Evolutionary conservation across 2,329 filamentous ascomycete genomes (phyloP).

Genomic region (Aspergillus quadricinctus): DNA sequence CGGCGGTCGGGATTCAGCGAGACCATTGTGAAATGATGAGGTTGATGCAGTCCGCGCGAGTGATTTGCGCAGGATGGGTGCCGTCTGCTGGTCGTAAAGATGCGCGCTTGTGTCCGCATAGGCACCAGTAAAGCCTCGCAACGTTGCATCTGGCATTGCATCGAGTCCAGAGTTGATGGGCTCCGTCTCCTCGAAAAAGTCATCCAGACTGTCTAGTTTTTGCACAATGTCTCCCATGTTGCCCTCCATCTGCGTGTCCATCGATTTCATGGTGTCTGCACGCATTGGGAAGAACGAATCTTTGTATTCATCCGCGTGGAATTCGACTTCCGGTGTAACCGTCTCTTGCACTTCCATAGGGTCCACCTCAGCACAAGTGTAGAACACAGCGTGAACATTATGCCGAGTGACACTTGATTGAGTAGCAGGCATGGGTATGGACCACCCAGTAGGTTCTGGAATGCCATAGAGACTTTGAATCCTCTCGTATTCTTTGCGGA

Average conservation of each 20-base stretch:
- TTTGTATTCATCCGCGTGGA: constrained; percentile 82
- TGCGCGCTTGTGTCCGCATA: constrained; percentile 71
- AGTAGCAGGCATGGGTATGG: constrained; percentile 84
- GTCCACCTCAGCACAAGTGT: constrained; percentile 73
- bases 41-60: constrained; percentile 66
- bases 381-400: constrained; percentile 95
- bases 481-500: constrained; percentile 90
- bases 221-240: constrained; percentile 79
- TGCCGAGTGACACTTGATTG: constrained; percentile 81
- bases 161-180: constrained; percentile 55
- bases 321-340: constrained; percentile 82
- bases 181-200: constrained; percentile 71
- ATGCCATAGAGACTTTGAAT: constrained; percentile 96
- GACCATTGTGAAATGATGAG: constrained; percentile 80
- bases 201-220: constrained; percentile 73
- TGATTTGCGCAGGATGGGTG: constrained; percentile 84
- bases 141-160: constrained; percentile 31
- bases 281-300: constrained; percentile 74
- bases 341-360: constrained; percentile 56
- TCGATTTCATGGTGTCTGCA: constrained; percentile 88
- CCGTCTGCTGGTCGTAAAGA: constrained; percentile 87
- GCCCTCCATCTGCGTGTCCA: constrained; percentile 58
- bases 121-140: constrained; percentile 54
- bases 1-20: constrained; percentile 65
- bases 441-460: constrained; percentile 92